Evolutionary conservation across 2,329 filamentous ascomycete species (phyloP).

Genomic region (Tothia fuscella): DNA sequence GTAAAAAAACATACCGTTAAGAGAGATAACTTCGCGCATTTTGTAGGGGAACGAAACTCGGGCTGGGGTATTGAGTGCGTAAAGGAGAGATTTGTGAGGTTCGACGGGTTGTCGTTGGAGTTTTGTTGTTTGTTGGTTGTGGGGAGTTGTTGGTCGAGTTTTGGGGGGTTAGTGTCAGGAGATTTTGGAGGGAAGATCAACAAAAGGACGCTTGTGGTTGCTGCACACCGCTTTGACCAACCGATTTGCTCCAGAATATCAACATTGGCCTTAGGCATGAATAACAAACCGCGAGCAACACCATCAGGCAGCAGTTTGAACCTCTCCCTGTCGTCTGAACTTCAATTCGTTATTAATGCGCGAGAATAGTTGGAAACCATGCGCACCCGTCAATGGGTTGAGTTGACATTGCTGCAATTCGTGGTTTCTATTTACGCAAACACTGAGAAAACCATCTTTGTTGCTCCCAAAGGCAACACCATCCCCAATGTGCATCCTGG

Average conservation of each 20-base stretch:
- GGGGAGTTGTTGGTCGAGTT: neutral
- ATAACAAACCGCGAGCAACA: too few relatives aligned
- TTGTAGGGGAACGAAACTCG: conserved; percentile 1
- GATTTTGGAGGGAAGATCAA: neutral
- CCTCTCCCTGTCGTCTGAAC: too few relatives aligned
- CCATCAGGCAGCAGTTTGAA: too few relatives aligned
- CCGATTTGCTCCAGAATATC: too few relatives aligned
- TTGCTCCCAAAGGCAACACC: conserved; percentile 49
- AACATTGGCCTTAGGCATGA: too few relatives aligned
- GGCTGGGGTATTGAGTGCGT: too few relatives aligned
- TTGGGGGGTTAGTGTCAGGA: neutral
- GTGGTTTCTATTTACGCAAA: conserved; percentile 46
- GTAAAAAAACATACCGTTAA: conserved; percentile 67
- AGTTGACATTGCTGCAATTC: conserved; percentile 1
- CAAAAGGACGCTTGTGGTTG: neutral
- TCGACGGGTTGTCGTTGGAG: neutral
- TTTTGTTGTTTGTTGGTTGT: neutral
- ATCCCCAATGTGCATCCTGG: conserved; percentile 42
- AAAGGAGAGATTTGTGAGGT: neutral
- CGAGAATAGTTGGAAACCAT: too few relatives aligned
- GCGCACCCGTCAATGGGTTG: too few relatives aligned
- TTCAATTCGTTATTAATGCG: too few relatives aligned
- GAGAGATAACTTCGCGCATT: conserved; percentile 74
- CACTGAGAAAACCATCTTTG: conserved; percentile 83
- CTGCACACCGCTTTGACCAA: too few relatives aligned